Evolutionary conservation across 352 stramenopile species (phyloP).

Genomic region (Pythium vanterpoolii): DNA sequence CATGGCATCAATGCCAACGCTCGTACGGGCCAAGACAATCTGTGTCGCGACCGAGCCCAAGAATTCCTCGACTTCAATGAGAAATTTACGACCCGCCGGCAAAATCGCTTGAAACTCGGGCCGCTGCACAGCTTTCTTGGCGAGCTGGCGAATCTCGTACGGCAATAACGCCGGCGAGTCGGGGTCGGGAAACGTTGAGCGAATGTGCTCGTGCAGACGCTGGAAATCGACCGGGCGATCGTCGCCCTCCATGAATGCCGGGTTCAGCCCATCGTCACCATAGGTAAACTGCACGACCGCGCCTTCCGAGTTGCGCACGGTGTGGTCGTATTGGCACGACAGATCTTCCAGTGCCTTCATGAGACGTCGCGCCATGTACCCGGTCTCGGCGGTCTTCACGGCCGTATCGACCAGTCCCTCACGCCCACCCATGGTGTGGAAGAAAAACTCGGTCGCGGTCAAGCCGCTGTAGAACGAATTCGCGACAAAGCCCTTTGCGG

Average conservation of each 20-base stretch:
- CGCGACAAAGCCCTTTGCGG: constrained; percentile 98
- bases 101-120: constrained; percentile 80
- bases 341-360: constrained; percentile 99
- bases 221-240: constrained; percentile 97
- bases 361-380: constrained; percentile 98
- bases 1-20: constrained; percentile 60
- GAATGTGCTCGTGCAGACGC: constrained; percentile 90
- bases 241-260: constrained; percentile 94
- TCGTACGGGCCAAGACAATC: constrained; percentile 50
- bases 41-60: constrained; percentile 59
- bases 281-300: constrained; percentile 99
- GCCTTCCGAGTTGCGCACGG: constrained; percentile 85
- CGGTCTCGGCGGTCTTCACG: constrained; percentile 99
- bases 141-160: constrained; percentile 80
- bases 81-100: constrained; percentile 86
- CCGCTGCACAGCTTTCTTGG: constrained; percentile 83
- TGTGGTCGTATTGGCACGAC: constrained; percentile 93
- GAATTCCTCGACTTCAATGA: constrained; percentile 89
- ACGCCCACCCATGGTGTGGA: constrained; percentile 99
- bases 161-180: constrained; percentile 68
- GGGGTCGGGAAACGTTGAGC: constrained; percentile 69
- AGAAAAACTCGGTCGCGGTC: constrained; percentile 99
- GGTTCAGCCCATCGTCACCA: constrained; percentile 98
- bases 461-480: constrained; percentile 99
- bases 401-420: constrained; percentile 99